Percentiles rank a stretch among this genome's conserved stretches.
phyloP scores from a whole-genome alignment of 345 rosid species.

The Eucalyptus regnans region DNA sequence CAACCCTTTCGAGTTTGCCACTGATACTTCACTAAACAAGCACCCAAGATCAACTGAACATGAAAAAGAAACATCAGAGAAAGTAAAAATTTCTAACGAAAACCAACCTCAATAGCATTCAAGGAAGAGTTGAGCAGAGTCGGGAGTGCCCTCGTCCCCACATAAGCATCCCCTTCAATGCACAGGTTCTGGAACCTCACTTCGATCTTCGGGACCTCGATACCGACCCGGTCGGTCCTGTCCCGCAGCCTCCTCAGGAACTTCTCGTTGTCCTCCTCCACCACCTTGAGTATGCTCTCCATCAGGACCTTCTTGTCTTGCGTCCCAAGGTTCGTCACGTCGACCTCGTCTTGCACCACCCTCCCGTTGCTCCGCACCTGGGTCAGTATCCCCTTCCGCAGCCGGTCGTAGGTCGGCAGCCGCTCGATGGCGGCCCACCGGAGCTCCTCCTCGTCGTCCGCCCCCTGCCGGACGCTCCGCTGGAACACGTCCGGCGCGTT shows the following conservation, averaged over 20 bases:
- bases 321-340: conserved; percentile 15
- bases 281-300: conserved; percentile 21
- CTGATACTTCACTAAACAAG: background rate
- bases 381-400: conserved; percentile 15
- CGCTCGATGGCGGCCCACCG: conserved; percentile 22
- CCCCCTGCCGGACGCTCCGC: background rate
- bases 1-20: background rate
- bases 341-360: conserved; percentile 9
- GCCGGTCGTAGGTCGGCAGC: conserved; percentile 20
- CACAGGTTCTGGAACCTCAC: conserved; percentile 25
- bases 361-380: conserved; percentile 12
- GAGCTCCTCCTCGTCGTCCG: conserved; percentile 22
- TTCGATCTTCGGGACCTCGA: conserved; percentile 24
- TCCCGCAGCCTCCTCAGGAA: conserved; percentile 7
- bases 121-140: conserved; percentile 19
- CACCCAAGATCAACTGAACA: background rate
- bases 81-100: background rate
- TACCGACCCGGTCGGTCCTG: conserved; percentile 29
- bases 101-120: conserved; percentile 18
- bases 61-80: background rate
- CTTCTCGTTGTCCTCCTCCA: conserved; percentile 19
- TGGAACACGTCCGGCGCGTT: conserved; percentile 24
- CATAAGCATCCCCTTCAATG: conserved; percentile 25
- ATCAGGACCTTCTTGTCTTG: conserved; percentile 21
- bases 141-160: conserved; percentile 30